These are phyloP conservation scores for Globisporangium barbulae DNA, from an alignment of 352 stramenopile species.

Conservation along the genomic window DNA sequence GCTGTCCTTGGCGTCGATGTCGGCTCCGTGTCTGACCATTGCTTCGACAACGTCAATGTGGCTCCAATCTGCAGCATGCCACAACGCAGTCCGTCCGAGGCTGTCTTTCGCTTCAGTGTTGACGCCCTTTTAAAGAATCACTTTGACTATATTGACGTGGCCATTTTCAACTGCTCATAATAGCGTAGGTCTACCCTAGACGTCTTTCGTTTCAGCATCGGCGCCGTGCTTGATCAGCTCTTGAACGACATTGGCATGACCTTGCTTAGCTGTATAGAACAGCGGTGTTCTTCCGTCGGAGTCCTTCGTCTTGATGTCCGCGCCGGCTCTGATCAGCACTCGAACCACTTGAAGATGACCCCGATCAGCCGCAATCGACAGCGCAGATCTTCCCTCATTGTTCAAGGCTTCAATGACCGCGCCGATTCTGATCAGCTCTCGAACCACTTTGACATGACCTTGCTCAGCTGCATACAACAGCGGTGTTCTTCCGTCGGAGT, in stretches of 20 bases:
- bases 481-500: background rate
- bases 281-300: background rate
- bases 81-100: background rate
- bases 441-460: no score
- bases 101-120: background rate
- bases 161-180: no score
- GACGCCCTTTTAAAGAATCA: no score
- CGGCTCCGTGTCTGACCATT: background rate
- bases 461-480: background rate
- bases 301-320: background rate
- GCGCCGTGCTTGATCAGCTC: no score
- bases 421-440: no score
- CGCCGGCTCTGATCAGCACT: background rate
- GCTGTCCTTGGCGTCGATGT: background rate
- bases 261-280: background rate
- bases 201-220: no score
- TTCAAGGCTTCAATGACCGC: no score
- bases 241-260: no score
- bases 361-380: no score
- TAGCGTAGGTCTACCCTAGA: no score
- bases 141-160: no score
- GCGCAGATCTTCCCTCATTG: no score
- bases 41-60: background rate
- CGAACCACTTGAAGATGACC: background rate
- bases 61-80: background rate